Percentiles rank a stretch among this genome's conserved stretches.
Evolutionary conservation across 331 rosid species (phyloP).

Genomic region (Rhamnella rubrinervis): DNA sequence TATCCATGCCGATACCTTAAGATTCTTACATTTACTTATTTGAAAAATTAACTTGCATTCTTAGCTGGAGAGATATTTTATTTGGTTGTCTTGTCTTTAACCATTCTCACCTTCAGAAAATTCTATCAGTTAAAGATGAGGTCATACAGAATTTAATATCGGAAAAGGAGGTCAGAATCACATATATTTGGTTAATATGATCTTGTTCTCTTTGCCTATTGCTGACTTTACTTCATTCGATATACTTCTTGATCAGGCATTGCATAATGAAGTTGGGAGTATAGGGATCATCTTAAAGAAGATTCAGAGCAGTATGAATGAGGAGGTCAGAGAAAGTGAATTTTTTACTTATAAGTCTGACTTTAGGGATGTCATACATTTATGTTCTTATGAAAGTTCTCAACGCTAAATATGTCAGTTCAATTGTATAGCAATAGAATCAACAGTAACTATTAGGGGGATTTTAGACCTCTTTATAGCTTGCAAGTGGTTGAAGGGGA

Average conservation of each 20-base stretch:
- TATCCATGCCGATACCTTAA: slow-evolving; percentile 44
- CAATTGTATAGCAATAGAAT: not conserved
- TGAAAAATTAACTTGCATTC: slow-evolving; percentile 13
- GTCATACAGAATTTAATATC: slow-evolving; percentile 55
- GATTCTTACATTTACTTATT: slow-evolving; percentile 16
- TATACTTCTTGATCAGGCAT: slow-evolving; percentile 38
- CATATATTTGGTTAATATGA: slow-evolving; percentile 11
- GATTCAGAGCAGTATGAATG: slow-evolving; percentile 62
- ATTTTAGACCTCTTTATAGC: not conserved
- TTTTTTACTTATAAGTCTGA: not conserved
- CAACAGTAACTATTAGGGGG: not conserved
- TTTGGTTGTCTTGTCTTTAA: slow-evolving; percentile 40
- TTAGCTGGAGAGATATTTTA: slow-evolving; percentile 1
- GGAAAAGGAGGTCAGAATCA: slow-evolving; percentile 58
- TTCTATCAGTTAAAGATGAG: slow-evolving; percentile 46
- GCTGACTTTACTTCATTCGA: slow-evolving; percentile 26
- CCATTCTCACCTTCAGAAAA: slow-evolving; percentile 58
- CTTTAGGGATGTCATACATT: not conserved
- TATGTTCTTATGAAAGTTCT: slow-evolving; percentile 1
- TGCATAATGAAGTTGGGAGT: slow-evolving; percentile 57
- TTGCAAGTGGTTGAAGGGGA: slow-evolving; percentile 4
- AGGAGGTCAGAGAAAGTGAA: slow-evolving; percentile 43
- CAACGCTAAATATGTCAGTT: not conserved
- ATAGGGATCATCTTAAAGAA: slow-evolving; percentile 49
- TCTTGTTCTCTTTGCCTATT: slow-evolving; percentile 17